Evolutionary conservation across 2,329 filamentous ascomycete genomes (phyloP), one percentile per base, ranked within the genome.

Genomic region (Chrysosporium queenslandicum): DNA sequence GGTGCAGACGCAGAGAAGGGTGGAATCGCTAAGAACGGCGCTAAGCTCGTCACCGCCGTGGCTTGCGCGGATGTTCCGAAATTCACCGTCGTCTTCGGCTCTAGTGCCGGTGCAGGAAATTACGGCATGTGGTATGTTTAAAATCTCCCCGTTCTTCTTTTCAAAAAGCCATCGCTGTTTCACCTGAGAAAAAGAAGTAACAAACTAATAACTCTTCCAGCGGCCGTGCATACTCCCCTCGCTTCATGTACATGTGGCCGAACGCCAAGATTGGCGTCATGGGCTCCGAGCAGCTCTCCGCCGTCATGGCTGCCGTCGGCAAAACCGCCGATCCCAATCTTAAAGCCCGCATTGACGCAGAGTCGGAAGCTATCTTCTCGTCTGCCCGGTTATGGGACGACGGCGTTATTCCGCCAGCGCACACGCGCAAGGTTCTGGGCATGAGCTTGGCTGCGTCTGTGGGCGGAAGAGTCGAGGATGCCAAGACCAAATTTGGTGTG

Each of bases 181-280:
- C 20, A 41, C 7, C 23, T 8, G n/a, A 21, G 11, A n/a, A 27
- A 46, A 14, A 37, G 40, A 21, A 37, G 40, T 29, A 20, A 41
- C 27, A n/a, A 42, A 42, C 25, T 27, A 30, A 20, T 9, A 52
- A 43, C 54, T 5, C 27, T 39, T 34, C 43, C 54, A 79, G 88
- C 65, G 92, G 92, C 20, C 80, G 92, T 47, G 91, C 92, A 1
- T 98, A 96, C 69, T 81, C 80, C n/a, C 91, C 91, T 0, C 77
- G 89, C 11, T 88, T 97, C 68, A 71, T 97, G 55, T 96, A 88
- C 82, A 94, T 91, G 77, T 98, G 92, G 92, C 92, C 92, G 37
- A 95, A 94, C 61, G 89, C 92, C n/a, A 86, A 86, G 64, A 88
- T 95, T 48, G 87, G 87, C 29, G 90, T 98, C 61, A 98, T 98